Base-by-base conservation (phyloP, 1,284 basidiomycete genomes). In the Malassezia arunalokei region DNA sequence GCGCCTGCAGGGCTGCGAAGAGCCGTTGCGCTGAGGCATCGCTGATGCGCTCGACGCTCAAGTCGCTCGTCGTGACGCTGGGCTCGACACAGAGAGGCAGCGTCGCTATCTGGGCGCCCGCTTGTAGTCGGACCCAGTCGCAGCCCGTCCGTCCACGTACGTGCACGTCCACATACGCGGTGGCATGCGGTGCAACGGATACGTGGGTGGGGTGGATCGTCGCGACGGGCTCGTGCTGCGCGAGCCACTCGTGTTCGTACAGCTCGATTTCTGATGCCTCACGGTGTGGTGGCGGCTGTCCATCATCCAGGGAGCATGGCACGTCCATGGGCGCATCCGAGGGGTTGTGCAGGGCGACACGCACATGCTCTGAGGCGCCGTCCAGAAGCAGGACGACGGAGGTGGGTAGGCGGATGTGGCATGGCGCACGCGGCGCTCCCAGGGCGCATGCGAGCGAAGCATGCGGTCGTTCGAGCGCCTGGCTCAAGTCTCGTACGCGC, bases 91-190 rank as follows among this genome's bases (percentile, higher is more conserved):
- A 91, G 53, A 94, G 83, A 61, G 86, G 78, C 54, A 96, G 79
- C 6, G 87, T 84, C 67, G 88, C 85, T 12, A 31, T 20, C 2
- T 28, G 14, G 9, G 46, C 17, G 24, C 52, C 46, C 40, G 49
- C 20, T n/a, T 3, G 17, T 14, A 54, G 24, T 0, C 79, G 79
- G 6, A 86, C 90, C 55, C 78, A 81, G 3, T 82, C 83, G 63
- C 91, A 95, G 59, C 83, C 87, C 40, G 85, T 80, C 75, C 94
- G 95, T 39, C 89, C 92, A 28, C 83, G 80, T 65, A 89, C 91
- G 12, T 76, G 78, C 3, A 98, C 77, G 5, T 78, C 79, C 24
- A 94, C 61, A 0, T 81, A 81, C 6, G 79, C 68, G 60, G 84
- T 84, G 50, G 83, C 81, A 1, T 84, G 85, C 1, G 89, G 83